Evolutionary conservation across 345 rosid genomes (phyloP).

Genomic region (Eucalyptus shirleyi): DNA sequence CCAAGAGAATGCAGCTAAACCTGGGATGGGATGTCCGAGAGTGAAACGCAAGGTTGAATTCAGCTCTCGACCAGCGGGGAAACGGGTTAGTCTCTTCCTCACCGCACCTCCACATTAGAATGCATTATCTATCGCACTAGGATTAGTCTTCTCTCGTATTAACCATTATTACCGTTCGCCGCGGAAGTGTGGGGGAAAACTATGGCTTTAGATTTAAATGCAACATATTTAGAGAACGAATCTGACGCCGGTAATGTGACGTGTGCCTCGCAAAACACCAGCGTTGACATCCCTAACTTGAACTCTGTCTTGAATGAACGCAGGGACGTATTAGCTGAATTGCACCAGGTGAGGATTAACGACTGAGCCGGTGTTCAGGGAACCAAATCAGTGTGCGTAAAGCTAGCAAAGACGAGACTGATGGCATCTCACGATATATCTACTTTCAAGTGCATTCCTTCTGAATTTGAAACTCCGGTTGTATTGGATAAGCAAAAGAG

Average conservation of each 20-base stretch:
- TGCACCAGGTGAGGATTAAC: not conserved
- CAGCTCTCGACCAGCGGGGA: not conserved
- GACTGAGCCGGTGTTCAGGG: not conserved
- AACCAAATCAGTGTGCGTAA: not conserved
- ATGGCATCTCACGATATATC: not conserved
- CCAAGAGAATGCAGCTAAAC: not conserved
- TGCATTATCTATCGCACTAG: not conserved
- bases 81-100: not conserved
- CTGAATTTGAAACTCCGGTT: not conserved
- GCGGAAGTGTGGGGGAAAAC: not conserved
- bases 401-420: not conserved
- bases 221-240: not conserved
- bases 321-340: not conserved
- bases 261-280: not conserved
- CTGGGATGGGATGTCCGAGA: not conserved
- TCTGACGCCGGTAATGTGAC: not conserved
- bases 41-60: not conserved
- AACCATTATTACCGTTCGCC: not conserved
- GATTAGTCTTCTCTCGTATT: not conserved
- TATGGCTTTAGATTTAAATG: not conserved
- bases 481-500: not conserved
- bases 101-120: not conserved
- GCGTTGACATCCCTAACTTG: not conserved
- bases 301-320: not conserved
- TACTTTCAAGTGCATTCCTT: not conserved